These are phyloP conservation scores for Trichophaea hybrida DNA, from an alignment of 2,329 filamentous ascomycete genomes.

Conservation along the genomic window DNA sequence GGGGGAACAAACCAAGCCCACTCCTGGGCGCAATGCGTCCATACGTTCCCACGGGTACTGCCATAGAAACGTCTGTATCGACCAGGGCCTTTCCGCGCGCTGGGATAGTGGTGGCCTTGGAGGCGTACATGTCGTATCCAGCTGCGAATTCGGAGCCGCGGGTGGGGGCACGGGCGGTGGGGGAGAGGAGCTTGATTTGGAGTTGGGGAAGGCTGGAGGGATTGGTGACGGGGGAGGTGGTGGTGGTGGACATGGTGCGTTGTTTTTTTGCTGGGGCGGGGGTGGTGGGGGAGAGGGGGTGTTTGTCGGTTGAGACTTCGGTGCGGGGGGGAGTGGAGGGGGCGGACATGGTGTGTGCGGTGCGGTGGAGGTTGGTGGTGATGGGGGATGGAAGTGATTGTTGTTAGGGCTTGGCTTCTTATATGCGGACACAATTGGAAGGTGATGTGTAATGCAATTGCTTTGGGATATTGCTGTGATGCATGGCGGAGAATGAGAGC, in stretches of 20 bases:
- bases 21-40: slow-evolving; percentile 21
- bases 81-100: slow-evolving; percentile 73
- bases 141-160: slow-evolving; percentile 80
- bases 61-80: slow-evolving; percentile 81
- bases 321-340: slow-evolving; percentile 28
- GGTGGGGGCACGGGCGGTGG: slow-evolving; percentile 67
- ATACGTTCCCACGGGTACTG: slow-evolving; percentile 72
- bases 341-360: slow-evolving; percentile 16
- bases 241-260: slow-evolving; percentile 8
- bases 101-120: slow-evolving; percentile 60
- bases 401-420: too few species aligned
- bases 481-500: too few species aligned
- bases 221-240: slow-evolving; percentile 3
- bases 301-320: slow-evolving; percentile 28
- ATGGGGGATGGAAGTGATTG: too few species aligned
- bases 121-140: slow-evolving; percentile 83
- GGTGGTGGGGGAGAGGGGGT: slow-evolving; percentile 26
- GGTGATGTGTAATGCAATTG: too few species aligned
- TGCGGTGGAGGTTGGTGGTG: neutral
- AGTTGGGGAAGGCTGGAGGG: slow-evolving; percentile 32
- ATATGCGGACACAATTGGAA: too few species aligned
- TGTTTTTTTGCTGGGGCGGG: slow-evolving; percentile 21
- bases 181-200: slow-evolving; percentile 75
- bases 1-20: slow-evolving; percentile 9
- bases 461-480: too few species aligned